Evolutionary conservation across 257 asterid species (phyloP), one percentile per base, ranked within the genome.

Genomic region (Rubia yunnanensis): DNA sequence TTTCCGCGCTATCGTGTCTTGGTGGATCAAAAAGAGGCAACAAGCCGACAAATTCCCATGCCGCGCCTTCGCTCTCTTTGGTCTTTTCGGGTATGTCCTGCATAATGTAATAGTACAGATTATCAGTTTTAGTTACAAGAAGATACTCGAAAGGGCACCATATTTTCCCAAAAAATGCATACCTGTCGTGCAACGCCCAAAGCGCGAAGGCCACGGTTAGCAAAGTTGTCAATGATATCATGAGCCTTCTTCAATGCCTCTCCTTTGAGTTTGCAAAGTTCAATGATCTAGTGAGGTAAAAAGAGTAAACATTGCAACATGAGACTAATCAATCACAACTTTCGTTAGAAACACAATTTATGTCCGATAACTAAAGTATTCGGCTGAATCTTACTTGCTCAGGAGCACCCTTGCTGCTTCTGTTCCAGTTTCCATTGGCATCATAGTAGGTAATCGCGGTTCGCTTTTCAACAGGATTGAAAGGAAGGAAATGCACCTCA

Each of bases 321-420:
- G 17, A 48, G 2, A 48, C 7, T 18, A 17, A 15, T 41, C 2
- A 13, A 1, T 35, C 39, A 35, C 39, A 35, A 35, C 39, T 35
- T 35, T 35, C n/a, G n/a, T 38, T 38, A 38, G 14, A 38, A 38
- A 38, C 44, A 38, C 44, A 38, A 38, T 11, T 7, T 39, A 0
- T 3, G 13, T 39, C 0, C 22, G 4, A 46, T 1, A 1, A 10
- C 44, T 38, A 38, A 10, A 36, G 9, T 35, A 35, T 2, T 15
- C 11, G 24, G 38, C 59, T 41, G 50, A 41, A 14, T 41, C 22
- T 72, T 80, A 88, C 98, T 76, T 91, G 95, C 74, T 91, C 98
- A 1, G 96, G 97, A 52, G 97, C 97, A 53, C 97, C 97, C 79
- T 91, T 91, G 89, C 96, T 88, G 68, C 80, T 71, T 64, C 97